Evolutionary conservation across 2,329 filamentous ascomycete genomes (phyloP), one percentile per base, ranked within the genome.

Genomic region (Beauveria brongniartii): DNA sequence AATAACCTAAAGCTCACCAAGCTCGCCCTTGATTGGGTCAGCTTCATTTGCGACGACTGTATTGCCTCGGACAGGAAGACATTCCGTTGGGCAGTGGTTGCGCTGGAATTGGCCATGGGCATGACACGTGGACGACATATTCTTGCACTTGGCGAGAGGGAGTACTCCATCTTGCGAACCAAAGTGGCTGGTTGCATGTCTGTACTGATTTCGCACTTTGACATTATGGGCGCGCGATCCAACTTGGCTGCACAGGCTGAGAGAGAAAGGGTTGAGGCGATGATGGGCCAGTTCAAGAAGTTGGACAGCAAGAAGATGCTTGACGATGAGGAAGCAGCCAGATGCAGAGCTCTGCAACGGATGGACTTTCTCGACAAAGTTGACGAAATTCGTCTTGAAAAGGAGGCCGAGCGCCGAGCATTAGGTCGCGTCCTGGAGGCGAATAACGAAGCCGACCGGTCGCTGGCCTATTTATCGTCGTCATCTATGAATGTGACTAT

Each of bases 181-280:
- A 97, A 97, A 73, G 94, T 99, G 5, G 92, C 92, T 9, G 93
- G 93, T 0, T 99, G 94, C 73, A 99, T 99, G 94, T 92, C 91
- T 22, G 82, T 99, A 26, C 80, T 99, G 54, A 97, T 99, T 66
- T 97, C 92, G 10, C 94, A 99, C 74, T 99, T 99, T 69, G 94
- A 99, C 73, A 97, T 99, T 74, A 96, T 99, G 89, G 94, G 94
- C 26, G 94, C 94, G 28, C 86, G 93, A 69, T 96, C 92, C 7
- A 97, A 88, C 47, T 82, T 97, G 64, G 94, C 94, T 12, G 94
- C 94, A 5, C 92, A 97, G 74, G 91, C 92, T 2, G 94, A 99
- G 75, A 92, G 91, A 72, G 91, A 96, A 70, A 84, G 90, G 48
- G 82, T 92, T 65, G 93, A 97, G 68, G 88, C 90, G 30, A 79